These are phyloP conservation scores for Diddensiella transvaalensis DNA, from an alignment of 805 yeast species.

Conservation along the genomic window DNA sequence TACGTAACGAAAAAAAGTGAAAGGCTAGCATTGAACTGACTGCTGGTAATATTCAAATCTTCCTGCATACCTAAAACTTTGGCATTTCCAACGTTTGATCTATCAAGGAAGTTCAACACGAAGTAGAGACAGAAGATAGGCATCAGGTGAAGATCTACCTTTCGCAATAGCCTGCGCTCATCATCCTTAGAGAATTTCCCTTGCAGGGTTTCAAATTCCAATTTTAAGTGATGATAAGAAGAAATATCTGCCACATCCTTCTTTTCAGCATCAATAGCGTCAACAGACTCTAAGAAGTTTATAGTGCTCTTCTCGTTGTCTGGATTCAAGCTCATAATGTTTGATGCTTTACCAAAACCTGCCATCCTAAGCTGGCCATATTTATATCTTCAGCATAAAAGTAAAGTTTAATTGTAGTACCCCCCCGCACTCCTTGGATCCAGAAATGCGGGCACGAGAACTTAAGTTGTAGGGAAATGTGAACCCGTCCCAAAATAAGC, in stretches of 20 bases:
- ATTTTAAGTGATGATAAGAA: not conserved
- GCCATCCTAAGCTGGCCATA: too few relatives aligned
- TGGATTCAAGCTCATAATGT: not conserved
- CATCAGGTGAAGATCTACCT: constrained; percentile 42
- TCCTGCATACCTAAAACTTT: constrained; percentile 32
- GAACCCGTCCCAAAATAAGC: too few relatives aligned
- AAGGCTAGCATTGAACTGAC: constrained; percentile 41
- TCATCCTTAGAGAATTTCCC: constrained; percentile 2
- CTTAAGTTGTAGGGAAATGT: too few relatives aligned
- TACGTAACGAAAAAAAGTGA: constrained; percentile 42
- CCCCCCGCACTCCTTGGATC: too few relatives aligned
- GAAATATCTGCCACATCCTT: not conserved
- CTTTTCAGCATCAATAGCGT: not conserved
- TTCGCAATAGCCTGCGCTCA: constrained; percentile 43
- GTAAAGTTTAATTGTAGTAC: too few relatives aligned
- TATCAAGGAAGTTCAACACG: constrained; percentile 33
- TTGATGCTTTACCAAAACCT: too few relatives aligned
- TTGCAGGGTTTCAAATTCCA: not conserved
- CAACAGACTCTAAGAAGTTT: not conserved
- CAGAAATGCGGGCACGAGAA: too few relatives aligned
- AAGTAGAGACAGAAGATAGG: constrained; percentile 32
- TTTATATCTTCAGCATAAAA: too few relatives aligned
- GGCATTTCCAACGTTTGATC: constrained; percentile 37
- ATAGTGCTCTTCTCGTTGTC: not conserved
- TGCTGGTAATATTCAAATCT: constrained; percentile 37